Conservation (phyloP, 78 protist species). For the Dictyostelium discoideum region DNA sequence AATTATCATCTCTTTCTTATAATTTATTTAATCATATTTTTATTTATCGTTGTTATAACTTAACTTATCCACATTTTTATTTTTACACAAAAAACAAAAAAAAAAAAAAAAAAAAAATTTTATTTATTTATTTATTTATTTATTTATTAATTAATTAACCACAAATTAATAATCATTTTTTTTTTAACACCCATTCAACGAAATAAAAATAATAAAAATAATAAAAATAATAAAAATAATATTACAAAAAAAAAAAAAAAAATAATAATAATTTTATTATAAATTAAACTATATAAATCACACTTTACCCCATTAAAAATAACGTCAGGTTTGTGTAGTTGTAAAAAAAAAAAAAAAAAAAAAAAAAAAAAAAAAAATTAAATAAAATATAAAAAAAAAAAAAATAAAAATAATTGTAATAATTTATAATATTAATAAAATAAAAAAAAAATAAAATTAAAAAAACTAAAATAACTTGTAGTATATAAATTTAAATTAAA, state of each 20-base stretch:
- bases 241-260: too few species aligned
- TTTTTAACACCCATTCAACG: not conserved
- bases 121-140: too few species aligned
- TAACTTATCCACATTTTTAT: not conserved
- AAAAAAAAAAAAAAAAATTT: too few species aligned
- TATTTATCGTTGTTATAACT: not conserved
- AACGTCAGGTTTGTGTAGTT: too few species aligned
- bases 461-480: not conserved
- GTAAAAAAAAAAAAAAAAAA: not conserved
- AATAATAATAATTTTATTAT: too few species aligned
- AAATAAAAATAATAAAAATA: too few species aligned
- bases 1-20: not conserved
- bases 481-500: not conserved
- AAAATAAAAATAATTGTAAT: not conserved
- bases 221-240: too few species aligned
- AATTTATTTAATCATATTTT: too few species aligned
- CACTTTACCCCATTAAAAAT: not conserved
- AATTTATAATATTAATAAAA: not conserved
- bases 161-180: not conserved
- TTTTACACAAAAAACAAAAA: not conserved
- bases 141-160: conserved; percentile 1
- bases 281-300: too few species aligned
- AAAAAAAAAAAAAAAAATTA: not conserved
- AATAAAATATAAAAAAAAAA: not conserved
- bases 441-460: not conserved